Percentiles rank a stretch among this genome's conserved stretches.
These are phyloP conservation scores for Penicillium simplicissimum DNA, from an alignment of 495 filamentous ascomycete species.

Conservation along the genomic window DNA sequence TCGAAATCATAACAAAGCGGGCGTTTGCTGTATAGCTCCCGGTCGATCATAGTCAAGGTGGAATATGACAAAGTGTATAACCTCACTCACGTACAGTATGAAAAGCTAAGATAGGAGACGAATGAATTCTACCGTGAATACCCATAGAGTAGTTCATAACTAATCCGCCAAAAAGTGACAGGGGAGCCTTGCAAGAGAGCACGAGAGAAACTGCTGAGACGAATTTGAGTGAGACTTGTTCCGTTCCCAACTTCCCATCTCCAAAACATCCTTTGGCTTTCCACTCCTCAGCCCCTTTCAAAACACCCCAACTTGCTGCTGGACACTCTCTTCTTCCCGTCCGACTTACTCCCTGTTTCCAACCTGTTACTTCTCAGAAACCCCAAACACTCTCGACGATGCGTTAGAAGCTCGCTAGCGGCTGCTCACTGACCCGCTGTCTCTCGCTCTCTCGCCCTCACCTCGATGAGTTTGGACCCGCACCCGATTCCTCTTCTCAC, in stretches of 20 bases:
- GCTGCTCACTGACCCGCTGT: conserved; percentile 11
- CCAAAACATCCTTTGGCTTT: conserved; percentile 5
- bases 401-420: conserved; percentile 20
- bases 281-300: conserved; percentile 3
- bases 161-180: conserved; percentile 15
- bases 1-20: neutral
- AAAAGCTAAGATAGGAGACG: too few relatives aligned
- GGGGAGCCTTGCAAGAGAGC: neutral
- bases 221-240: neutral
- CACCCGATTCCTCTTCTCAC: conserved; percentile 8
- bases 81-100: neutral
- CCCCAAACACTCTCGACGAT: conserved; percentile 13
- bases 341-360: neutral
- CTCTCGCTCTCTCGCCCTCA: conserved; percentile 4
- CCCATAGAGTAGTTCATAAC: neutral
- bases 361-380: neutral
- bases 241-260: neutral
- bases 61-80: neutral
- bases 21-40: neutral
- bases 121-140: too few relatives aligned
- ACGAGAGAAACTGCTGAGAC: conserved; percentile 2
- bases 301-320: neutral
- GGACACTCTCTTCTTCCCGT: neutral
- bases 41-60: neutral
- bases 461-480: conserved; percentile 23